phyloP scores from a whole-genome alignment of 441 rosid species.

The Populus hybrid region DNA sequence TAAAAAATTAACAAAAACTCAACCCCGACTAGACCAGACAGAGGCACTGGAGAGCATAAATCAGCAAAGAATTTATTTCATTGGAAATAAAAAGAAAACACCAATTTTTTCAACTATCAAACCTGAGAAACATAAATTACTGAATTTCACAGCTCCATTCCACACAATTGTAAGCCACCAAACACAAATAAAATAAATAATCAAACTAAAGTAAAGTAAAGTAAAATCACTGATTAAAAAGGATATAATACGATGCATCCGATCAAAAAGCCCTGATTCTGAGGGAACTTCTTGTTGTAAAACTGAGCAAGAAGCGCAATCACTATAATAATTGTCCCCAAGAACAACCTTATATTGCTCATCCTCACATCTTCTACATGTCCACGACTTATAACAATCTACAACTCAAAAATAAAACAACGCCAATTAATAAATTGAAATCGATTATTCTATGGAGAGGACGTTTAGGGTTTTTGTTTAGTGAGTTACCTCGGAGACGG shows the following conservation, averaged over 20 bases:
- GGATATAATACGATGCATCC: constrained; percentile 93
- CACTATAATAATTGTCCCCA: constrained; percentile 61
- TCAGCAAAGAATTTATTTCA: not conserved
- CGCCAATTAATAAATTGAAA: not conserved
- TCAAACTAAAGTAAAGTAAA: not conserved
- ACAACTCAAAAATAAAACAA: not conserved
- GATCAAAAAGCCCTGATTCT: constrained; percentile 77
- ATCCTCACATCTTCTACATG: constrained; percentile 78
- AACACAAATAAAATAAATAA: constrained; percentile 4
- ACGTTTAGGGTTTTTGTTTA: constrained; percentile 11
- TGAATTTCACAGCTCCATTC: not conserved
- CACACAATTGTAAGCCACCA: not conserved
- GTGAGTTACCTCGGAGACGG: constrained; percentile 70
- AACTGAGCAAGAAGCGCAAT: constrained; percentile 92
- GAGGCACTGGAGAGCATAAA: not conserved
- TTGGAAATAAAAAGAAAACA: not conserved
- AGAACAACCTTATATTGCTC: constrained; percentile 69
- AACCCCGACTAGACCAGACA: not conserved
- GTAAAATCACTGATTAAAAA: constrained; percentile 15
- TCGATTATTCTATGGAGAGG: not conserved
- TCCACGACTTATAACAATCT: constrained; percentile 81
- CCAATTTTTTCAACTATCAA: not conserved
- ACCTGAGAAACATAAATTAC: not conserved
- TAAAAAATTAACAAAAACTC: not conserved
- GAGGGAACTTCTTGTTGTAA: constrained; percentile 96